Conservation (phyloP, 2,329 filamentous ascomycete species). For the Diaporthe vaccinii region DNA sequence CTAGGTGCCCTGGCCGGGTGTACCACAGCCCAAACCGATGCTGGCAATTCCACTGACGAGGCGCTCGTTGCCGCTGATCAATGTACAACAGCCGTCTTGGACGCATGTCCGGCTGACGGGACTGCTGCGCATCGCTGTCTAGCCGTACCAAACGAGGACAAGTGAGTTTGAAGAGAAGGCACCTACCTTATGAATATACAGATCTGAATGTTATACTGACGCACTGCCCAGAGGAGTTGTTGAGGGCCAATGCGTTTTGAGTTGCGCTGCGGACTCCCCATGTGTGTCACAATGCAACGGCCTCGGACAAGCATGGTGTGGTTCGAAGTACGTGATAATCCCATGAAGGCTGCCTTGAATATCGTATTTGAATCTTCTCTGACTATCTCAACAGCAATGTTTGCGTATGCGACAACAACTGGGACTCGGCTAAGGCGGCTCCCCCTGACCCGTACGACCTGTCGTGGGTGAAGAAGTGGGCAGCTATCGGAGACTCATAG, state of each 20-base stretch:
- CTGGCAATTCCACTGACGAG: conserved; percentile 3
- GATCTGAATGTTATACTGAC: background rate
- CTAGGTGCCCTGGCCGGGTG: conserved; percentile 1
- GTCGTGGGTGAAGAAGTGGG: conserved; percentile 13
- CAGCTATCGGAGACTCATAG: conserved; percentile 23
- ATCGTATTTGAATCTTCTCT: background rate
- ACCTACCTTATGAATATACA: background rate
- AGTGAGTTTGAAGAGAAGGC: background rate
- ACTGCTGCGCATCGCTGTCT: conserved; percentile 13
- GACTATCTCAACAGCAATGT: background rate
- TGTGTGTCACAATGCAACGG: background rate
- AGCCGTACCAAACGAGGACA: conserved; percentile 2
- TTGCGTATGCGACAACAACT: conserved; percentile 7
- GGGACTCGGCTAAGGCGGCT: conserved; percentile 4
- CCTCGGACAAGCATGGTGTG: conserved; percentile 12
- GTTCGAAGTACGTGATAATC: background rate
- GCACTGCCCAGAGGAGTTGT: background rate
- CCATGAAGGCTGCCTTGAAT: background rate
- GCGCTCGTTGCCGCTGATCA: background rate
- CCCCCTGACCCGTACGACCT: conserved; percentile 5
- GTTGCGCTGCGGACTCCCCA: background rate
- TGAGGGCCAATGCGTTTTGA: conserved; percentile 3
- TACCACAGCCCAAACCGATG: background rate
- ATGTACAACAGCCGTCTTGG: background rate
- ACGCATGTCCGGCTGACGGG: conserved; percentile 15